Evolutionary conservation across 306 rosid species (phyloP), one percentile per base, ranked within the genome.

Genomic region (Malus asiatica): DNA sequence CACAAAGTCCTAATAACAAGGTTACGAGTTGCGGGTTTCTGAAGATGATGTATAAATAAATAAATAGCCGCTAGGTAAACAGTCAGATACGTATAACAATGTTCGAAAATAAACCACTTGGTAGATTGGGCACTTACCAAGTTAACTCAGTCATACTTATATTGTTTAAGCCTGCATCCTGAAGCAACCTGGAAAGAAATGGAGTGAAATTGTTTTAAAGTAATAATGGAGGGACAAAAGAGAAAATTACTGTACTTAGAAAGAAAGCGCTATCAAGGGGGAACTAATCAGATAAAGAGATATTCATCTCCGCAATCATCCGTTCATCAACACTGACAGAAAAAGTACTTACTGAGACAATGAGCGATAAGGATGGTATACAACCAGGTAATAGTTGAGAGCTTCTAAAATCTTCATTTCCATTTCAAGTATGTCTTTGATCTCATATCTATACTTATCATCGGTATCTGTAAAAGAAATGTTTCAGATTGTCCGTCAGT

Each of bases 321-420:
- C n/a, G 27, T 46, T 8, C 42, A 38, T 35, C 53, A 78, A 75
- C 78, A 48, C 20, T 48, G 55, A 48, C 20, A 15, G 20, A 48
- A 48, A 48, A 48, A 1, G 55, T 15, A 87, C 98, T 86, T 85
- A 94, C 98, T 91, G 90, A 70, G 97, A 90, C 73, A 94, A 83
- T 51, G 98, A 88, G 13, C 91, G 93, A 79, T 93, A 93, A 25
- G 97, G 98, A 81, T 94, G 98, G 85, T 89, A 94, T 76, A 94
- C 89, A 86, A 94, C 98, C 73, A 94, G 77, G 78, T 92, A 94
- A 83, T 91, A 94, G 81, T 94, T 85, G 75, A 94, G 90, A 30
- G 96, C 98, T 89, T 94, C 98, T 80, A 94, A 80, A 79, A 94
- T 80, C 90, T 92, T 94, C 97, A 94, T 94, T 86, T 94, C 97